A percentile compares a stretch with the other conserved stretches of the same genome.
Evolutionary conservation across 2,329 filamentous ascomycete species (phyloP).

Genomic region (Botrytis medusae): DNA sequence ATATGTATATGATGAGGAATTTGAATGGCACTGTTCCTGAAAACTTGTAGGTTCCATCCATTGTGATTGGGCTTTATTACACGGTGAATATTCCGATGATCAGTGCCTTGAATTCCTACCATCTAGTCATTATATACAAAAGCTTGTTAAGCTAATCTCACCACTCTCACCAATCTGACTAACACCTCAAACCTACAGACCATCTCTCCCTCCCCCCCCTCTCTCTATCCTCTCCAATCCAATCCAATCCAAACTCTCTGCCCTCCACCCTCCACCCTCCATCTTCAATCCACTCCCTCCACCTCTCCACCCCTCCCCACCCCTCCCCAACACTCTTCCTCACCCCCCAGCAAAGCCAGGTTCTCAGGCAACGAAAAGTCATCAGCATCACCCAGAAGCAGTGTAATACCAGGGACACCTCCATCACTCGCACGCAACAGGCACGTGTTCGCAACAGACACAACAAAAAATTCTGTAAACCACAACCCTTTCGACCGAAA

Average conservation of each 20-base stretch:
- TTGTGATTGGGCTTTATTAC: not conserved
- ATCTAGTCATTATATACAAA: not conserved
- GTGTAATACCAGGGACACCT: conserved; percentile 77
- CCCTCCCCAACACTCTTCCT: conserved; percentile 48
- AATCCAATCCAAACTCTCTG: not conserved
- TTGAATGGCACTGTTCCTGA: rapidly evolving
- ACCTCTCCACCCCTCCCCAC: not conserved
- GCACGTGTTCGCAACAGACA: not conserved
- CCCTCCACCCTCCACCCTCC: not conserved
- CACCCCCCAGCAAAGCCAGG: conserved; percentile 52
- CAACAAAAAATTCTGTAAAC: not conserved
- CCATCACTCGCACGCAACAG: conserved; percentile 48
- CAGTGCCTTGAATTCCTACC: not conserved
- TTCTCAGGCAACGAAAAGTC: conserved; percentile 54
- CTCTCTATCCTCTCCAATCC: too few relatives aligned
- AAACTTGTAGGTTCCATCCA: not conserved
- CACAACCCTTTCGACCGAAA: conserved; percentile 33
- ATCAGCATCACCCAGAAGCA: conserved; percentile 64
- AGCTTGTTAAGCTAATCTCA: not conserved
- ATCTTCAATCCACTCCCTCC: too few relatives aligned
- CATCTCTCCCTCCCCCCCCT: not conserved
- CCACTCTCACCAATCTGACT: too few relatives aligned
- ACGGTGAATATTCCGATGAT: not conserved
- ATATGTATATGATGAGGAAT: not conserved
- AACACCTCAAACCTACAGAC: not conserved